Conservation (phyloP, 1,284 basidiomycete genomes). For the Sutorius eximius region DNA sequence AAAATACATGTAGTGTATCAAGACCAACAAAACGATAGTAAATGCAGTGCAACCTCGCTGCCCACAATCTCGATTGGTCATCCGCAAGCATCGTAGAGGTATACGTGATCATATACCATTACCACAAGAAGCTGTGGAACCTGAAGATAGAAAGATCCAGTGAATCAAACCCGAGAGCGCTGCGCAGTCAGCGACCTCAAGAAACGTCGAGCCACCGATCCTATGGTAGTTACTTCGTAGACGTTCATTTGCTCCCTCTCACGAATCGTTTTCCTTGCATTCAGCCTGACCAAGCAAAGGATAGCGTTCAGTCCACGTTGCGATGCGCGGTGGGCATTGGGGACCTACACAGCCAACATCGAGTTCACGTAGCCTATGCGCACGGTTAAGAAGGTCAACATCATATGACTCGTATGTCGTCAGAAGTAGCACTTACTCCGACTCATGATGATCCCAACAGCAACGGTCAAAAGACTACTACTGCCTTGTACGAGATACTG, state of each 20-base stretch:
- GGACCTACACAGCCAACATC: conserved; percentile 13
- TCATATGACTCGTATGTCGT: not conserved
- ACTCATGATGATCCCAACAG: not conserved
- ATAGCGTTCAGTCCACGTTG: no score
- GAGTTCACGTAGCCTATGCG: conserved; percentile 11
- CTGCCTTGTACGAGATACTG: conserved; percentile 10
- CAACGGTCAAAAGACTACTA: not conserved
- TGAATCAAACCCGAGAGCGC: no score
- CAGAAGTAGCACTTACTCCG: conserved; percentile 3
- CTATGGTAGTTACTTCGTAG: not conserved
- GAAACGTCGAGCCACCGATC: not conserved
- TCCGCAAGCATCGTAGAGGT: no score
- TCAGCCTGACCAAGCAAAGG: conserved; percentile 8
- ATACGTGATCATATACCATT: no score
- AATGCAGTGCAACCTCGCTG: no score
- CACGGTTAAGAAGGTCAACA: not conserved
- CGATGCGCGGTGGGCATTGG: not conserved
- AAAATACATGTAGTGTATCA: no score
- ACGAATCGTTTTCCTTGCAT: conserved; percentile 11
- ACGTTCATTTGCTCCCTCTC: not conserved
- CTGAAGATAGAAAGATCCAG: no score
- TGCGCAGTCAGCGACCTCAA: no score
- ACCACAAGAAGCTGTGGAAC: no score
- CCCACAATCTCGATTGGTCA: no score
- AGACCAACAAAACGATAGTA: no score